Evolutionary conservation across 1,284 basidiomycete species (phyloP), one percentile per base, ranked within the genome.

Genomic region (Baeospora myosura): DNA sequence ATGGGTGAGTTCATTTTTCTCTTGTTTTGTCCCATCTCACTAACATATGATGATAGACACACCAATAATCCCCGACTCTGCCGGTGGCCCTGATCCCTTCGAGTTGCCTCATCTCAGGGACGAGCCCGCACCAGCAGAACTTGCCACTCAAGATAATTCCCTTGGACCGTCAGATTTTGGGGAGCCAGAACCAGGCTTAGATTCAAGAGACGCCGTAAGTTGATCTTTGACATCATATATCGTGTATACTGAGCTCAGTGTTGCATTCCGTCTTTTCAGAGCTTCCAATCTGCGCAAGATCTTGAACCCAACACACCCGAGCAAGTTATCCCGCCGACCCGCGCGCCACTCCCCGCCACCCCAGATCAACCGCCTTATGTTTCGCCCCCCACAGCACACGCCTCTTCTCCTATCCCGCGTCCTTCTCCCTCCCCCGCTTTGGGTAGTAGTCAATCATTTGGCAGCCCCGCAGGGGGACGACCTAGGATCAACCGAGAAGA

Each of bases 401-500:
- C 12, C 34, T 21, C 14, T 29, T 38, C 33, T 20, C 17, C n/a
- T n/a, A n/a, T n/a, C n/a, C n/a, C n/a, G n/a, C n/a, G n/a, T n/a
- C n/a, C n/a, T n/a, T n/a, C n/a, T n/a, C n/a, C n/a, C n/a, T n/a
- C n/a, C n/a, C n/a, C n/a, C n/a, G n/a, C n/a, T n/a, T n/a, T n/a
- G n/a, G n/a, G n/a, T n/a, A n/a, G n/a, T n/a, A n/a, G n/a, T n/a
- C n/a, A n/a, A n/a, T n/a, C n/a, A n/a, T n/a, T n/a, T 14, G 48
- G 42, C 20, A 48, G 50, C 16, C 52, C 43, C 40, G 51, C 49
- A 21, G 55, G 57, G 18, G 52, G 53, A 6, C 63, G 63, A 40
- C 64, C 62, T 18, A 63, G 72, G 38, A 75, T 78, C 40, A 74
- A 61, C 40, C 65, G 67, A 23, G 76, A 76, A 41, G 71, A 74